Evolutionary conservation across 1,284 basidiomycete species (phyloP).

Genomic region (Tylopilus microsporus): DNA sequence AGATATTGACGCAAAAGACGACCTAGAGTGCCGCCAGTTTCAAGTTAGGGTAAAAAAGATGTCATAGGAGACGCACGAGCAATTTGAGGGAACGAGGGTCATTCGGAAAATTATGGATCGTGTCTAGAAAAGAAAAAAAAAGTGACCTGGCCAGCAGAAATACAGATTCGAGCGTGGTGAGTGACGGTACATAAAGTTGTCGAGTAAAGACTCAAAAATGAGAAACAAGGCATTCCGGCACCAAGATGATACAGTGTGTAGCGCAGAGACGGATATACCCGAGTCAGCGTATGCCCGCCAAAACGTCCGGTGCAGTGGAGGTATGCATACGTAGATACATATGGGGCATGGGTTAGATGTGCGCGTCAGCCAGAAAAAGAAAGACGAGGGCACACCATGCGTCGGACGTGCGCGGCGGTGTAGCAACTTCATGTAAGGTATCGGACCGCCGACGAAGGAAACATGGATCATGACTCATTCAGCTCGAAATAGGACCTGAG

Average conservation of each 20-base stretch:
- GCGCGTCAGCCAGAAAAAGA: background rate
- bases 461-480: slow-evolving; percentile 40
- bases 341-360: background rate
- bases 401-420: background rate
- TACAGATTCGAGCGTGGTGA: slow-evolving; percentile 21
- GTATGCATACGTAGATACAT: slow-evolving; percentile 16
- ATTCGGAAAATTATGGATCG: background rate
- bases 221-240: no score
- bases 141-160: slow-evolving; percentile 10
- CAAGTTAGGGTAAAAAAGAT: no score
- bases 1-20: no score
- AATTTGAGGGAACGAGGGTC: no score
- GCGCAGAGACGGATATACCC: background rate
- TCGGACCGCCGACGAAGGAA: background rate
- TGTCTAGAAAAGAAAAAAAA: slow-evolving; percentile 1
- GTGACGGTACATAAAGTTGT: slow-evolving; percentile 23
- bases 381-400: background rate
- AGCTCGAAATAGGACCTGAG: slow-evolving; percentile 80
- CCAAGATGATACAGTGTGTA: background rate
- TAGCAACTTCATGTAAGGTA: background rate
- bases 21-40: no score
- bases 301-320: slow-evolving; percentile 2
- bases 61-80: no score
- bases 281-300: background rate
- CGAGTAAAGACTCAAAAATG: slow-evolving; percentile 5